phyloP scores from a whole-genome alignment of 352 stramenopile genomes.

The Phytophthora tentaculata region DNA sequence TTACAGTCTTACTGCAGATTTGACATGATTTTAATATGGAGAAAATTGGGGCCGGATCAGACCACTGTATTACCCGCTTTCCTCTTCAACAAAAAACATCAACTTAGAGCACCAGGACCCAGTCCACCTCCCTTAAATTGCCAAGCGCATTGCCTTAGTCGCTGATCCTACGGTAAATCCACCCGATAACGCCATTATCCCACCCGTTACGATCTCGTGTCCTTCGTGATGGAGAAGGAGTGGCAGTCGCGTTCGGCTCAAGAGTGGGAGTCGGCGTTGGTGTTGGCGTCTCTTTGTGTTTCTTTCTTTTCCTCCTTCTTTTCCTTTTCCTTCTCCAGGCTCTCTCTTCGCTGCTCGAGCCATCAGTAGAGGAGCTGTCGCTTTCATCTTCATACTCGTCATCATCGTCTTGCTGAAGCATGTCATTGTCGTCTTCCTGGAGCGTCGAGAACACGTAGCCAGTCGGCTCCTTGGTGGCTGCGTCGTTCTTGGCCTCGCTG shows the following conservation, averaged over 20 bases:
- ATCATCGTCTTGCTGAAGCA: slow-evolving; percentile 1
- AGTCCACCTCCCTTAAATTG: too few relatives aligned
- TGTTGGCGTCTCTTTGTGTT: not conserved
- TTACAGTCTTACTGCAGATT: too few relatives aligned
- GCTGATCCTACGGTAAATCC: too few relatives aligned
- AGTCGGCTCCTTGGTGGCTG: not conserved
- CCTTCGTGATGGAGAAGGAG: not conserved
- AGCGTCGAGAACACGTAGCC: not conserved
- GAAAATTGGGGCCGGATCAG: too few relatives aligned
- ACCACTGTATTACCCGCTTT: too few relatives aligned
- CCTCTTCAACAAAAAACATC: too few relatives aligned
- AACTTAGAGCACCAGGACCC: too few relatives aligned
- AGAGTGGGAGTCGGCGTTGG: not conserved
- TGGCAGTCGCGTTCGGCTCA: not conserved
- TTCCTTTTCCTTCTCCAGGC: not conserved
- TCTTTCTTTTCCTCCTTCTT: not conserved
- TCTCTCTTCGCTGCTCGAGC: not conserved
- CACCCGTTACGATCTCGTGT: too few relatives aligned
- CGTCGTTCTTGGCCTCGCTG: slow-evolving; percentile 12
- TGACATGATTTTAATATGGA: too few relatives aligned
- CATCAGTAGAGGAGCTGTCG: not conserved
- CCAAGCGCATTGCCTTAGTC: too few relatives aligned
- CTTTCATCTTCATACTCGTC: not conserved
- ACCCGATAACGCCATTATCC: too few relatives aligned
- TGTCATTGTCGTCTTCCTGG: slow-evolving; percentile 3